Base-by-base conservation (phyloP, 805 yeast genomes). In the Candida oleophila region DNA sequence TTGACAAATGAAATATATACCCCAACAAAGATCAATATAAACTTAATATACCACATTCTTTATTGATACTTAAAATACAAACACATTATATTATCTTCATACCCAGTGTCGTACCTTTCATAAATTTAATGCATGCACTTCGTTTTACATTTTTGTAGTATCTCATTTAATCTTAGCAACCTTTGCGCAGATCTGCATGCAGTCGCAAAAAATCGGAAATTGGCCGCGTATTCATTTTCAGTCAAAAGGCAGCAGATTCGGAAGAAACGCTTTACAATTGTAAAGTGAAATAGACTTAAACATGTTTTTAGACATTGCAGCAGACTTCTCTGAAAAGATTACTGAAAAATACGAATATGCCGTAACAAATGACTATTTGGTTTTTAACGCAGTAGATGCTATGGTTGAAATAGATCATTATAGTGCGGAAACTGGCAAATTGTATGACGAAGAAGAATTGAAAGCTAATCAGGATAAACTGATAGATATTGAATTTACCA, bases 361-460 rank as follows among this genome's bases (percentile, higher is more conserved):
- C 0, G 54, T 74, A 2, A 60, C 62, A 8, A 56, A 61, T 30
- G 79, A 79, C 0, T 62, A 73, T 33, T 66, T 87, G 36, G 59
- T 73, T 22, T 82, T 78, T 62, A 74, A 80, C 25, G 82, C 81
- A 12, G 71, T 82, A 1, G 61, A 74, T 9, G 70, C 67, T 20
- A 55, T 59, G 2, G 56, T 60, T n/a, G 60, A 64, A 43, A 59
- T 60, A 43, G 59, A 65, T 36, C 66, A 69, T 21, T 16, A 18
- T 12, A 25, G 30, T 25, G 30, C 30, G 5, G 11, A 25, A 7
- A 7, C 30, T 25, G 30, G 30, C 30, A 5, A 25, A 25, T 7
- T 25, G 11, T 11, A 25, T 7, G 30, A 25, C 11, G 30, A 25
- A 7, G 30, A 25, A 11, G 11, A 25, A 11, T 25, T 25, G 30